Evolutionary conservation across 768 basidiomycete species (phyloP).

Genomic region (Rhizopogon vesiculosus): DNA sequence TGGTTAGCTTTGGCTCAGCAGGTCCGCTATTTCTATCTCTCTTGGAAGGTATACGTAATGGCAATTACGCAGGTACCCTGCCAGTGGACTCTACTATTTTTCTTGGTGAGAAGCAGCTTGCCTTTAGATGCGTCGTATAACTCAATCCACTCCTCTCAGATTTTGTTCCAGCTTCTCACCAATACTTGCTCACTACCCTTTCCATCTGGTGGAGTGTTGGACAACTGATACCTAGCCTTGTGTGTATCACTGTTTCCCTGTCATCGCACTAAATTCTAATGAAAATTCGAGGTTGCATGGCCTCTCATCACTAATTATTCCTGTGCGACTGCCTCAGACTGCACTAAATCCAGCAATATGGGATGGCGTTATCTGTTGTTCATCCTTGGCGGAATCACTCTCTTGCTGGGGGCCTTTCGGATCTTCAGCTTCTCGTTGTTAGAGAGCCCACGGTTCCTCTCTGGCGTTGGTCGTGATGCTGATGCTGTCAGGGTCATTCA

Average conservation of each 20-base stretch:
- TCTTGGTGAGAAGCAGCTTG: conserved; percentile 29
- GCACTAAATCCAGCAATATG: conserved; percentile 47
- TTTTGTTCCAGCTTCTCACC: conserved; percentile 47
- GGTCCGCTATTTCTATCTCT: conserved; percentile 19
- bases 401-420: conserved; percentile 47
- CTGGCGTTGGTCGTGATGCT: conserved; percentile 47
- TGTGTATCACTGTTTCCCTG: conserved; percentile 12
- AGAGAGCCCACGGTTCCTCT: conserved; percentile 56
- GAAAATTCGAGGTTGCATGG: conserved; percentile 44
- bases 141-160: conserved; percentile 29
- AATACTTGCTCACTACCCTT: conserved; percentile 53
- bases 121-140: background rate
- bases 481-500: conserved; percentile 47
- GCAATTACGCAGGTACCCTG: conserved; percentile 35
- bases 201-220: conserved; percentile 60
- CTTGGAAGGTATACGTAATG: background rate
- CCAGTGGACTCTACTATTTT: conserved; percentile 53
- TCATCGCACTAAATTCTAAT: background rate
- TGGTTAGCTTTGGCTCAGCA: conserved; percentile 45
- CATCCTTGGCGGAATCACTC: conserved; percentile 46
- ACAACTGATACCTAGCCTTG: conserved; percentile 45
- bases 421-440: conserved; percentile 48
- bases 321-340: conserved; percentile 32
- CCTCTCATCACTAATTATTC: conserved; percentile 53
- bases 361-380: conserved; percentile 61